Base-by-base conservation (phyloP, 1,139 yeast species). In the Pichia sp. region DNA sequence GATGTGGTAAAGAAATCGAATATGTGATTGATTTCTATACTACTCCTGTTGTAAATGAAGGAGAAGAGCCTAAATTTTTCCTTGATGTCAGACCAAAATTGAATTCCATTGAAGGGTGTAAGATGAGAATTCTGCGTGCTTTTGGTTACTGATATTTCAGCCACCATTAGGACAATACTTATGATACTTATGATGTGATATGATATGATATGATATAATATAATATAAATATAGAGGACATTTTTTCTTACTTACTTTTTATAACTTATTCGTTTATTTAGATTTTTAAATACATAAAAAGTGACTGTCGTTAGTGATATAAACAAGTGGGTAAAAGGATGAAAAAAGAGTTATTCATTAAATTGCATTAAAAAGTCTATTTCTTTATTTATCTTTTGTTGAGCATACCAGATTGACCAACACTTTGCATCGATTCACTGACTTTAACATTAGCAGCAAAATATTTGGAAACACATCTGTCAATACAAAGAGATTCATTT, bases 401-500 rank as follows among this genome's bases (percentile, higher is more conserved):
- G 40, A 63, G 53, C 8, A 55, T 51, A 38, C 66, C 67, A 41
- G 57, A 55, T 45, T 56, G 58, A 43, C 67, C 67, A 36, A 63
- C 54, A n/a, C 55, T 39, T 55, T 63, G 67, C 67, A 63, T 63
- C 39, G 61, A 58, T 64, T 90, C 97, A 55, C 97, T 97, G 53
- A 94, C 96, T 70, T 88, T 85, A 54, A 87, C 94, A 65, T 92
- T 92, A 55, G 95, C 88, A 59, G 88, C 97, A 58, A 94, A 94
- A 69, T 92, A 92, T 68, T 92, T 92, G 59, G 95, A 79, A 52
- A 92, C 98, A 71, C 99, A 92, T 73, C 98, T 82, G 70, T 92
- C 99, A 56, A 94, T 75, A 67, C 99, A 92, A 47, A 86, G 73
- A 40, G 92, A 79, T 69, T 92, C 98, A 59, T 75, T 81, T 72